A percentile compares a stretch with the other conserved stretches of the same genome.
phyloP scores from a whole-genome alignment of 2,329 filamentous ascomycete genomes.

The Colletotrichum ledebouriae region DNA sequence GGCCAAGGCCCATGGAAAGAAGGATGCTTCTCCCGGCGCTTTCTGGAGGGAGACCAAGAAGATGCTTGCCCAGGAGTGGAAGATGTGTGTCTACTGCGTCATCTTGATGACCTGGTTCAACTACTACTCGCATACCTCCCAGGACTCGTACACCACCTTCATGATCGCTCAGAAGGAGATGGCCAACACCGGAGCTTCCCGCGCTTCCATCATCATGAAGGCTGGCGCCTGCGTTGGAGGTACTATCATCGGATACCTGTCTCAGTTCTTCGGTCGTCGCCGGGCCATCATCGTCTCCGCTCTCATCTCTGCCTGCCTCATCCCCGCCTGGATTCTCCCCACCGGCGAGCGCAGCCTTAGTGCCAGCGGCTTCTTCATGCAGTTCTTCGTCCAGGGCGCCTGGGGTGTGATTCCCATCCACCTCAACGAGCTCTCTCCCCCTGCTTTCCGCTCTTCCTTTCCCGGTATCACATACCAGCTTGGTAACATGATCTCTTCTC shows the following conservation, averaged over 20 bases:
- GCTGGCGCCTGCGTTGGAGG: slow-evolving; percentile 81
- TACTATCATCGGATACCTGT: slow-evolving; percentile 79
- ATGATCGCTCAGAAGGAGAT: slow-evolving; percentile 81
- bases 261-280: slow-evolving; percentile 81
- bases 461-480: slow-evolving; percentile 80
- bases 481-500: slow-evolving; percentile 80
- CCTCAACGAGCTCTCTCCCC: slow-evolving; percentile 79
- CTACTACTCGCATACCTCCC: slow-evolving; percentile 82
- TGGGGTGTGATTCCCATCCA: slow-evolving; percentile 80
- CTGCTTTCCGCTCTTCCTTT: slow-evolving; percentile 78
- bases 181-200: slow-evolving; percentile 71
- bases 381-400: slow-evolving; percentile 76
- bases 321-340: slow-evolving; percentile 79
- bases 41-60: slow-evolving; percentile 79
- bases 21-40: slow-evolving; percentile 55
- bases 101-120: slow-evolving; percentile 85
- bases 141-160: slow-evolving; percentile 87
- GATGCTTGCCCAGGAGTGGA: slow-evolving; percentile 80
- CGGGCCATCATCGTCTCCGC: slow-evolving; percentile 74
- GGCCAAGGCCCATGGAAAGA: slow-evolving; percentile 70
- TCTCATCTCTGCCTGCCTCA: slow-evolving; percentile 70
- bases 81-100: slow-evolving; percentile 81
- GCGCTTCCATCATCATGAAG: slow-evolving; percentile 87
- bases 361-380: slow-evolving; percentile 76
- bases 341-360: slow-evolving; percentile 70